Conservation (phyloP, 257 asterid genomes). For the Jacaranda copaia region DNA sequence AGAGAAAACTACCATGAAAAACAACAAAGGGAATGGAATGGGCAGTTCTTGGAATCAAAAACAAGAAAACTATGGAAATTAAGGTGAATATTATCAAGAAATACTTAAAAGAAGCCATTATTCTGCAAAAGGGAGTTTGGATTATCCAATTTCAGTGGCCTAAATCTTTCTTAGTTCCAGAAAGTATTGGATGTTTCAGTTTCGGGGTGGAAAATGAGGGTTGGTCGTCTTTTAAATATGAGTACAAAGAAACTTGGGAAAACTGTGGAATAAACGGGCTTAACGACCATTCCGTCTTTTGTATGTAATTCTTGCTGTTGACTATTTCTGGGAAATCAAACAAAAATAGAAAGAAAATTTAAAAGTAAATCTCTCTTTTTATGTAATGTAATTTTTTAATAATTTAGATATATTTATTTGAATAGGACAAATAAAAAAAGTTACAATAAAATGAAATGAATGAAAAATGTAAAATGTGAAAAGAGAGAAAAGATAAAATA, state of each 20-base stretch:
- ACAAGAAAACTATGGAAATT: constrained; percentile 31
- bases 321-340: background rate
- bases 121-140: constrained; percentile 20
- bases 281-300: background rate
- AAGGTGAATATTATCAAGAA: constrained; percentile 28
- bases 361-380: too few relatives aligned
- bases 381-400: too few relatives aligned
- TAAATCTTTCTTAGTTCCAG: background rate
- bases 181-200: constrained; percentile 2
- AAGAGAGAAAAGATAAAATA: too few relatives aligned
- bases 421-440: too few relatives aligned
- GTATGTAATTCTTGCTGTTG: background rate
- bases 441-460: too few relatives aligned
- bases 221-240: background rate
- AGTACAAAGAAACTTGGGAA: constrained; percentile 30
- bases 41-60: constrained; percentile 49
- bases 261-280: background rate
- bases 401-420: too few relatives aligned
- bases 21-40: constrained; percentile 76
- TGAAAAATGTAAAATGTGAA: too few relatives aligned
- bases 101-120: constrained; percentile 39
- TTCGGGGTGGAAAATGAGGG: constrained; percentile 19
- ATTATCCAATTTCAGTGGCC: constrained; percentile 30
- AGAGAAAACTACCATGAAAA: constrained; percentile 68
- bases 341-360: background rate